phyloP scores from a whole-genome alignment of 257 asterid genomes.

The Mitragyna speciosa region DNA sequence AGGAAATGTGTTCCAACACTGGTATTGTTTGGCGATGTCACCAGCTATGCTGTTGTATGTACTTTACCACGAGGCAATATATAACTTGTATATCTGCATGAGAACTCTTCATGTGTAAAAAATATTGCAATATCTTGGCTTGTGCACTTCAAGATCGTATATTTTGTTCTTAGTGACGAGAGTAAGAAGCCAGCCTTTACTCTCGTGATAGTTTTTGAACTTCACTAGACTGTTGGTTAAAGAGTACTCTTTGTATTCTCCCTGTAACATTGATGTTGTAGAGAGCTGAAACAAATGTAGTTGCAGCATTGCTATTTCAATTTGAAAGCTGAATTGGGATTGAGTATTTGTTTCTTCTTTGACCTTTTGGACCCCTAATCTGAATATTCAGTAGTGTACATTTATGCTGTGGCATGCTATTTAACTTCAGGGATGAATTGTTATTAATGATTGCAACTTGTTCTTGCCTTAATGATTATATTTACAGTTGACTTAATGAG shows the following conservation, averaged over 20 bases:
- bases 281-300: not conserved
- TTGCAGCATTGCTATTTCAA: not conserved
- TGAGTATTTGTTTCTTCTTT: not conserved
- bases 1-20: conserved; percentile 38
- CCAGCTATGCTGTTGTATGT: conserved; percentile 49
- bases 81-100: conserved; percentile 59
- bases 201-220: not conserved
- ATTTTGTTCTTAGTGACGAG: not conserved
- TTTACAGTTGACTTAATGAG: not conserved
- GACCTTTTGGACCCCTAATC: not conserved
- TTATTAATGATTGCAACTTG: not conserved
- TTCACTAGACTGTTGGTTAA: conserved; percentile 9
- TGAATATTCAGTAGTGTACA: not conserved
- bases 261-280: not conserved
- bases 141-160: conserved; percentile 22
- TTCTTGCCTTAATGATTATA: not conserved
- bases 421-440: not conserved
- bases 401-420: not conserved
- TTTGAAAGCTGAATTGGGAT: not conserved
- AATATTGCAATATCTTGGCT: conserved; percentile 33
- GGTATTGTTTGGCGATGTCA: conserved; percentile 50
- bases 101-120: conserved; percentile 50
- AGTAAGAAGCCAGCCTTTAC: not conserved
- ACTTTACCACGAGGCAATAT: conserved; percentile 45
- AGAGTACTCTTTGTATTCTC: conserved; percentile 10